A percentile compares a stretch with the other conserved stretches of the same genome.
phyloP scores from a whole-genome alignment of 441 rosid species.

The Rhodomyrtus psidioides region DNA sequence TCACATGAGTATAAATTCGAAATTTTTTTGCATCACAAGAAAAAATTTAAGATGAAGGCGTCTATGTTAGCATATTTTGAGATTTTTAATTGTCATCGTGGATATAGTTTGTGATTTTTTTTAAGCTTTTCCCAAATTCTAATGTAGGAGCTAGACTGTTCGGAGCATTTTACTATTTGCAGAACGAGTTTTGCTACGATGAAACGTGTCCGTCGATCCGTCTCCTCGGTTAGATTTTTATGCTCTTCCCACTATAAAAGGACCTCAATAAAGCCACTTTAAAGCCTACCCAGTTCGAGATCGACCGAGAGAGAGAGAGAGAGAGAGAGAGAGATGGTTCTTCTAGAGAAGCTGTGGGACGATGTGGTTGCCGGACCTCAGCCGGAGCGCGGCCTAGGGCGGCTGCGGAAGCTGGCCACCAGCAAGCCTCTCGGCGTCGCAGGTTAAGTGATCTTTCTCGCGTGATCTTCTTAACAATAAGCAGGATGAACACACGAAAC shows the following conservation, averaged over 20 bases:
- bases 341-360: constrained; percentile 84
- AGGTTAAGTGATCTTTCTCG: constrained; percentile 17
- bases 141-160: neutral
- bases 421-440: constrained; percentile 27
- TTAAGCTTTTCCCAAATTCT: no score
- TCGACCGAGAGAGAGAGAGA: neutral
- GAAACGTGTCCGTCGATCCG: neutral
- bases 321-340: constrained; percentile 29
- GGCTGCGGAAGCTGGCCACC: constrained; percentile 57
- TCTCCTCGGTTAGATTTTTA: neutral
- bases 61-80: no score
- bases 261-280: neutral
- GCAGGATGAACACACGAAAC: neutral
- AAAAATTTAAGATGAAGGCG: accelerated
- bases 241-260: neutral
- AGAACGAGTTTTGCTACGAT: neutral
- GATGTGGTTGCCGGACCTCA: constrained; percentile 85
- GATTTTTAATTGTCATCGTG: no score
- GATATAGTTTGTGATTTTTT: no score
- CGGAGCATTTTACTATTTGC: neutral
- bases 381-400: constrained; percentile 80
- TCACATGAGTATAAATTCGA: no score
- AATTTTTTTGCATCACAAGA: no score
- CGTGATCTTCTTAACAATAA: neutral
- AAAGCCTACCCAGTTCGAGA: neutral